phyloP scores from a whole-genome alignment of 2,329 filamentous ascomycete species.

The Cladosporium sp. region DNA sequence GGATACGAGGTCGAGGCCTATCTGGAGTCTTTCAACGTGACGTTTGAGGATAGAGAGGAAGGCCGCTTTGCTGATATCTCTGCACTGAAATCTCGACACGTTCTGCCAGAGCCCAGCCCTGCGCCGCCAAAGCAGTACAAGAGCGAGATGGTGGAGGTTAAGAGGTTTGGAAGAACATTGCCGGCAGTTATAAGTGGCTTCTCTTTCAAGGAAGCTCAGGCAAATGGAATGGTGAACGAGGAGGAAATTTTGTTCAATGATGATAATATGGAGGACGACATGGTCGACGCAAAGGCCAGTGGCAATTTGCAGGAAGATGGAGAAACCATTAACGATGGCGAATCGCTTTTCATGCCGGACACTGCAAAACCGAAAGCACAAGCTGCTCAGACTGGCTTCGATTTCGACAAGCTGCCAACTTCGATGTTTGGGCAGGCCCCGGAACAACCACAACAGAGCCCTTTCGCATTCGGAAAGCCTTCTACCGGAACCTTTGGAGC shows the following conservation, averaged over 20 bases:
- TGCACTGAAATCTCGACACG: slow-evolving; percentile 19
- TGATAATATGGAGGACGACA: slow-evolving; percentile 16
- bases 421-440: slow-evolving; percentile 13
- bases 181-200: slow-evolving; percentile 55
- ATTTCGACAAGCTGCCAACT: background rate
- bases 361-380: background rate
- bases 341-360: slow-evolving; percentile 41
- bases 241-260: slow-evolving; percentile 30
- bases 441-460: background rate
- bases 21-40: slow-evolving; percentile 50
- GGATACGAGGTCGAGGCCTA: slow-evolving; percentile 50
- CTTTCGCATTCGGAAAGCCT: slow-evolving; percentile 10
- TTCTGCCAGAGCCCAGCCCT: slow-evolving; percentile 26
- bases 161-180: slow-evolving; percentile 52
- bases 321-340: slow-evolving; percentile 27
- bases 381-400: background rate
- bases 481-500: slow-evolving; percentile 1
- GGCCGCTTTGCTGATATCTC: slow-evolving; percentile 20
- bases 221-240: slow-evolving; percentile 46
- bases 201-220: slow-evolving; percentile 47
- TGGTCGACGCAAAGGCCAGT: background rate
- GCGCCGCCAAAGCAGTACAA: slow-evolving; percentile 40
- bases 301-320: slow-evolving; percentile 20
- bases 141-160: slow-evolving; percentile 49
- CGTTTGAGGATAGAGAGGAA: slow-evolving; percentile 42